phyloP scores from a whole-genome alignment of 1,284 basidiomycete species.

The Fomitopsis betulina region DNA sequence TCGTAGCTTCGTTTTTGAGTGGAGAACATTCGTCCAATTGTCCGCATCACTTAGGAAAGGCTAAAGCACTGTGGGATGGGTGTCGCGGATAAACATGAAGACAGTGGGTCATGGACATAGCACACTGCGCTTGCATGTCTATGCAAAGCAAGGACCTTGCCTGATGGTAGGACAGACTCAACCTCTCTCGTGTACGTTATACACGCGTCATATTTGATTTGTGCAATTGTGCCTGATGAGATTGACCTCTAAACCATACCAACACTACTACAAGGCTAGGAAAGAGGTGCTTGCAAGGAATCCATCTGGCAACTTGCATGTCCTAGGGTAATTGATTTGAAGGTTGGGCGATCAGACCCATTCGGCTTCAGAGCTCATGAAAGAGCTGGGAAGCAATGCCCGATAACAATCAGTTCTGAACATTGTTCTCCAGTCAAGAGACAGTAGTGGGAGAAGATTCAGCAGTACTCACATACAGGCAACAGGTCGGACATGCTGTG shows the following conservation, averaged over 20 bases:
- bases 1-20: constrained; percentile 14
- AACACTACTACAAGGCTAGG: neutral
- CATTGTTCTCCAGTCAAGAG: too few relatives aligned
- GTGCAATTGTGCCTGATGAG: neutral
- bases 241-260: neutral
- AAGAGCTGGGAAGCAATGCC: too few relatives aligned
- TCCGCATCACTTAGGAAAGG: constrained; percentile 8
- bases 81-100: too few relatives aligned
- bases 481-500: neutral
- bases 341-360: too few relatives aligned
- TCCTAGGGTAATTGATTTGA: neutral
- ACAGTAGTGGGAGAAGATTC: too few relatives aligned
- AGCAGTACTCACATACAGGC: neutral
- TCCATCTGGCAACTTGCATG: neutral
- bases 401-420: too few relatives aligned
- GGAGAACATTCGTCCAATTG: constrained; percentile 8
- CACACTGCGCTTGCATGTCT: too few relatives aligned
- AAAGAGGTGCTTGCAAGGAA: too few relatives aligned
- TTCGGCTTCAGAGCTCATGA: too few relatives aligned
- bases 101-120: too few relatives aligned
- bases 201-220: neutral
- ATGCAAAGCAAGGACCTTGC: neutral
- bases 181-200: neutral
- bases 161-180: too few relatives aligned
- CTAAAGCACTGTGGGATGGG: neutral